phyloP scores from a whole-genome alignment of 2,329 filamentous ascomycete genomes.

The Aspergillus niger region DNA sequence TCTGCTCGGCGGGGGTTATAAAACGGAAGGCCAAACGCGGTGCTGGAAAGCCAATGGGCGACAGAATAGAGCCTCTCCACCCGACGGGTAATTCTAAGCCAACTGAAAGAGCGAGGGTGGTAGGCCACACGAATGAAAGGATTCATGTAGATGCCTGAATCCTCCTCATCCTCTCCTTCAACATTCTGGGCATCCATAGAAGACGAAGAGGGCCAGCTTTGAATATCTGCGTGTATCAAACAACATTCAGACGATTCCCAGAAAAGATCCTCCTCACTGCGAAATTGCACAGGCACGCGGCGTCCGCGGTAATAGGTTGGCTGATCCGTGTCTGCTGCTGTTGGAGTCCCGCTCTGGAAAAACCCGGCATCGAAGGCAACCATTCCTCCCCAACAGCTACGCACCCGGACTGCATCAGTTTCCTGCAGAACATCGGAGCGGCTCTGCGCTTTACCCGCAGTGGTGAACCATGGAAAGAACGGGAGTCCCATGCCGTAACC shows the following conservation, averaged over 20 bases:
- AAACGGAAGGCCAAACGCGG: slow-evolving; percentile 57
- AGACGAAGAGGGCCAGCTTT: slow-evolving; percentile 30
- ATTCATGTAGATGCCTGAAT: slow-evolving; percentile 69
- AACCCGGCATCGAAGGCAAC: slow-evolving; percentile 52
- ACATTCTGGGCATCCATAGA: background rate
- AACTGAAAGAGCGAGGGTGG: slow-evolving; percentile 55
- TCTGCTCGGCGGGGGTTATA: slow-evolving; percentile 63
- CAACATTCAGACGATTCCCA: slow-evolving; percentile 68
- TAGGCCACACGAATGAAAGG: slow-evolving; percentile 73
- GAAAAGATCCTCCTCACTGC: slow-evolving; percentile 59
- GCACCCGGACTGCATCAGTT: slow-evolving; percentile 63
- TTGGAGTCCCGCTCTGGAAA: slow-evolving; percentile 34
- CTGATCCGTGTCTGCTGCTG: no score
- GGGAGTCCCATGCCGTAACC: slow-evolving; percentile 68
- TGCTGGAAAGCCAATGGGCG: slow-evolving; percentile 60
- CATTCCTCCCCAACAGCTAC: slow-evolving; percentile 77
- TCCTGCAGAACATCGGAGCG: slow-evolving; percentile 63
- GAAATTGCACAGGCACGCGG: slow-evolving; percentile 54
- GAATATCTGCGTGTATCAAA: slow-evolving; percentile 53
- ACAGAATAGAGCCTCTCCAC: slow-evolving; percentile 66
- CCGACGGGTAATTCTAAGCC: slow-evolving; percentile 61
- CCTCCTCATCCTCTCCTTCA: slow-evolving; percentile 30
- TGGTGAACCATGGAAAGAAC: slow-evolving; percentile 71
- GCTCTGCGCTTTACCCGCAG: slow-evolving; percentile 50
- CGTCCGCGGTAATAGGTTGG: background rate